Percentiles rank a stretch among this genome's conserved stretches.
These are phyloP conservation scores for Karstenula rhodostoma DNA, from an alignment of 2,329 filamentous ascomycete genomes.

Conservation along the genomic window DNA sequence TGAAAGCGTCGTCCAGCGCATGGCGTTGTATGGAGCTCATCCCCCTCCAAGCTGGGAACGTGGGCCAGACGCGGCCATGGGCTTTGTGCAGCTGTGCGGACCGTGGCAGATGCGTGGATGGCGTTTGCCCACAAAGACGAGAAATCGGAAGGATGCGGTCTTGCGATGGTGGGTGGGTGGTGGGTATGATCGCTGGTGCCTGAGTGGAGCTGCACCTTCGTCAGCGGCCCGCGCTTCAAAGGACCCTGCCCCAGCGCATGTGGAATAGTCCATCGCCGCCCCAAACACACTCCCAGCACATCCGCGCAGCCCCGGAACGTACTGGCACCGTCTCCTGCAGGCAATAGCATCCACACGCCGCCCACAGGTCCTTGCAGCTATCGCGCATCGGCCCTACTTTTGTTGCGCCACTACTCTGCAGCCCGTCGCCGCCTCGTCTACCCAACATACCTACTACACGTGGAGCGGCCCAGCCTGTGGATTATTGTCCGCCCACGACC, in stretches of 20 bases:
- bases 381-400: constrained; percentile 15
- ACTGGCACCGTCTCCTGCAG: not conserved
- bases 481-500: constrained; percentile 26
- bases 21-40: constrained; percentile 22
- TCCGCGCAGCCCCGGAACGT: not conserved
- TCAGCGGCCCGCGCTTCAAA: constrained; percentile 9
- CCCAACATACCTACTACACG: constrained; percentile 29
- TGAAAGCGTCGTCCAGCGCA: constrained; percentile 16
- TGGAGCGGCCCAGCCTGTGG: constrained; percentile 27
- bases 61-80: constrained; percentile 20
- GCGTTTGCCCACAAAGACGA: not conserved
- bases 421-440: constrained; percentile 26
- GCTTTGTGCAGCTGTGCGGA: not conserved
- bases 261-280: constrained; percentile 1
- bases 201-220: constrained; percentile 7
- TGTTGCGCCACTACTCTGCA: constrained; percentile 9
- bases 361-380: constrained; percentile 8
- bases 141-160: not conserved
- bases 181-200: constrained; percentile 9
- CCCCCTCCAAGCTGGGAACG: constrained; percentile 12
- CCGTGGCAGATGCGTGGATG: not conserved
- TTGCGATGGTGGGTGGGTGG: constrained; percentile 6
- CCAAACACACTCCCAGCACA: constrained; percentile 1
- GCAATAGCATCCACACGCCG: not conserved
- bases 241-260: constrained; percentile 10